Percentiles rank a stretch among this genome's conserved stretches.
Conservation (phyloP, 345 rosid species). For the Barbarea vulgaris region DNA sequence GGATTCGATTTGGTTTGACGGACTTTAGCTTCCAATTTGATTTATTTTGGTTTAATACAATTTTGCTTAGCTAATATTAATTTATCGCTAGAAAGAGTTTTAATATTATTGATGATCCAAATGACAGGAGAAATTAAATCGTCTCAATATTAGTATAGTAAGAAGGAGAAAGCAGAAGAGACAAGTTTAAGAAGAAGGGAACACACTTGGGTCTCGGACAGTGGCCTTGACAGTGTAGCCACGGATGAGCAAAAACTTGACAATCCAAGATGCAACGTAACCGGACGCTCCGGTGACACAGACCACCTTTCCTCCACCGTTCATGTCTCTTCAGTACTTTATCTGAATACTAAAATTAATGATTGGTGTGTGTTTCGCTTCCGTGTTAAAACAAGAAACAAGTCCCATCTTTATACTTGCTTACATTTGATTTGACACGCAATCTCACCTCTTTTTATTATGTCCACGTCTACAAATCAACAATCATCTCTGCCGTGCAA, state of each 20-base stretch:
- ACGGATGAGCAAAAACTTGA: not conserved
- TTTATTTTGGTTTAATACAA: no score
- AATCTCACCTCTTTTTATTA: not conserved
- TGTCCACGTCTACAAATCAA: not conserved
- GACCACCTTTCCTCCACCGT: not conserved
- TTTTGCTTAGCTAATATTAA: no score
- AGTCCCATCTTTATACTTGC: no score
- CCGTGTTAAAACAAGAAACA: not conserved
- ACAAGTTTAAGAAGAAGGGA: not conserved
- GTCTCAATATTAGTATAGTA: not conserved
- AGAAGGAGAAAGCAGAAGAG: not conserved
- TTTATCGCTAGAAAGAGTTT: not conserved
- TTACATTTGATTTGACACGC: no score
- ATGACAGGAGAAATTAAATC: not conserved
- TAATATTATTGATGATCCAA: not conserved
- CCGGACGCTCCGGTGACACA: not conserved
- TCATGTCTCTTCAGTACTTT: not conserved
- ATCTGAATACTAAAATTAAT: not conserved
- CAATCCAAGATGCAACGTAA: not conserved
- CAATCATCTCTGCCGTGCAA: not conserved
- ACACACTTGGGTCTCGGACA: not conserved
- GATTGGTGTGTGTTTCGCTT: not conserved
- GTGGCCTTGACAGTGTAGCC: conserved; percentile 1
- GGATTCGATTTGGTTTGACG: no score
- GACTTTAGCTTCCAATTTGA: no score